Percentiles rank a stretch among this genome's conserved stretches.
These are phyloP conservation scores for Flaveria trinervia DNA, from an alignment of 129 eudicot species.

Conservation along the genomic window DNA sequence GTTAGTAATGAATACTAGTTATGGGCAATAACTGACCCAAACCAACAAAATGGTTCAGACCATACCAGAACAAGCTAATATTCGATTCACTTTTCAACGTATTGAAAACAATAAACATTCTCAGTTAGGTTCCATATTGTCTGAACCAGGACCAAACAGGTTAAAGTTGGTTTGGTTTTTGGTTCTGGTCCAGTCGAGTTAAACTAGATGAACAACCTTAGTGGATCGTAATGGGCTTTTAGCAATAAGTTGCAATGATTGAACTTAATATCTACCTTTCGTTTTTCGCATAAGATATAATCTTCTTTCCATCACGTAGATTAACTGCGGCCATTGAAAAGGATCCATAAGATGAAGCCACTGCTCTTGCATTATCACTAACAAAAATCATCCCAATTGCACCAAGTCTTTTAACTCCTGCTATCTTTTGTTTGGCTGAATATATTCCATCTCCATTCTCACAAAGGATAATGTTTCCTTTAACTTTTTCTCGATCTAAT, in stretches of 20 bases:
- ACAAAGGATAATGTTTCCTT: conserved; percentile 70
- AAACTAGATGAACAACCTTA: neutral
- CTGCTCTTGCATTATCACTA: conserved; percentile 42
- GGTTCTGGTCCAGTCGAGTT: neutral
- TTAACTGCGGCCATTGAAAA: conserved; percentile 47
- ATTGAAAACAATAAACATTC: neutral
- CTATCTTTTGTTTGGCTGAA: conserved; percentile 28
- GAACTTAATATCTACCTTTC: conserved; percentile 43
- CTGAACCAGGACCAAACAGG: no score
- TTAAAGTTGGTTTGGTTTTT: neutral
- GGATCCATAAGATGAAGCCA: conserved; percentile 43
- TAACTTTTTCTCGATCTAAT: conserved; percentile 51
- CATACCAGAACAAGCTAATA: neutral
- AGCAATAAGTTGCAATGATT: neutral
- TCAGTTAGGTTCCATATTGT: neutral
- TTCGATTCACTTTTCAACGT: neutral
- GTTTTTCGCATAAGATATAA: conserved; percentile 52
- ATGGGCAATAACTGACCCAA: neutral
- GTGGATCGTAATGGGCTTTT: neutral
- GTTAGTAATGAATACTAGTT: conserved; percentile 2
- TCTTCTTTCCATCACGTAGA: conserved; percentile 45
- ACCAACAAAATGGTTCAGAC: neutral
- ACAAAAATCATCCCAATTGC: conserved; percentile 59
- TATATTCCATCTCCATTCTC: conserved; percentile 32
- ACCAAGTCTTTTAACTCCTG: conserved; percentile 37